phyloP scores from a whole-genome alignment of 805 yeast genomes.

The Schwanniomyces vanrijiae region DNA sequence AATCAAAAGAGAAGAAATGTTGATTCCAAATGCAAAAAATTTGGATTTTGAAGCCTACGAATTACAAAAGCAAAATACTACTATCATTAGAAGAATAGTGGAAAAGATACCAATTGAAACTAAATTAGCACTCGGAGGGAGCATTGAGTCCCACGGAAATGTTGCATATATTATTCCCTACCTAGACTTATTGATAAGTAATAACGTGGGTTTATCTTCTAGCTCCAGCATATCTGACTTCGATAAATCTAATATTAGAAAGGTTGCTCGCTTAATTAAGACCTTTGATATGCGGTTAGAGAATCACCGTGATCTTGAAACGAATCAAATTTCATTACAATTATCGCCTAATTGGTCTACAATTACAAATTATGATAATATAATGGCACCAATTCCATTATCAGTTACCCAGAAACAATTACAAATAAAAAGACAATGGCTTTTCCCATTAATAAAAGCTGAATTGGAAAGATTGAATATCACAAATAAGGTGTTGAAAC shows the following conservation, averaged over 20 bases:
- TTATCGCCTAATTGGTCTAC: constrained; percentile 37
- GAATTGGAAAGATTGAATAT: constrained; percentile 28
- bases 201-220: constrained; percentile 2
- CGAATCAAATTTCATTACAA: constrained; percentile 25
- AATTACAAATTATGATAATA: constrained; percentile 23
- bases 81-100: constrained; percentile 29
- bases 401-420: constrained; percentile 16
- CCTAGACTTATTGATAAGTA: constrained; percentile 27
- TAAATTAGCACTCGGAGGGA: constrained; percentile 28
- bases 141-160: constrained; percentile 18
- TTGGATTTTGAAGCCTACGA: constrained; percentile 44
- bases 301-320: constrained; percentile 31
- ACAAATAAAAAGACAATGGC: constrained; percentile 30
- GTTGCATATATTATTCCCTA: constrained; percentile 35
- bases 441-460: constrained; percentile 36
- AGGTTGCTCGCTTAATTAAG: constrained; percentile 37
- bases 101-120: constrained; percentile 28
- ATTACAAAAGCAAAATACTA: constrained; percentile 26
- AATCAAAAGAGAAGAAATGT: constrained; percentile 9
- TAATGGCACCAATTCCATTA: constrained; percentile 13
- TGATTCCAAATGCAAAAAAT: constrained; percentile 31
- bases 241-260: constrained; percentile 33
- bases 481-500: constrained; percentile 9
- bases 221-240: constrained; percentile 19
- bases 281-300: constrained; percentile 43